These are phyloP conservation scores for Ceratopteris richardii DNA, from an alignment of 75 land plant genomes.

Conservation along the genomic window DNA sequence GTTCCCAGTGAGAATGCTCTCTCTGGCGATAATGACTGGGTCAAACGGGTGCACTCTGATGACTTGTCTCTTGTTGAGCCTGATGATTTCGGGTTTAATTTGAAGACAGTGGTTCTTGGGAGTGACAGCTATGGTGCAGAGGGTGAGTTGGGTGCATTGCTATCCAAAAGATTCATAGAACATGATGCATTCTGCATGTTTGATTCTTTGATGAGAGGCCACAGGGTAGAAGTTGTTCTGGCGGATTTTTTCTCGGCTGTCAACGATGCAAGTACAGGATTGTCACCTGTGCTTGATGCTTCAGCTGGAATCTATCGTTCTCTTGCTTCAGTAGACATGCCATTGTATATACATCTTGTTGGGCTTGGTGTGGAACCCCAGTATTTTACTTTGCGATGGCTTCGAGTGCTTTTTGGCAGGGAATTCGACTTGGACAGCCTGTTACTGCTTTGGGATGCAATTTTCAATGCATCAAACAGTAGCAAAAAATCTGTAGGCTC, in stretches of 20 bases:
- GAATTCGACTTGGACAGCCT: constrained; percentile 69
- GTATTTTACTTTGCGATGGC: constrained; percentile 83
- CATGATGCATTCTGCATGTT: constrained; percentile 94
- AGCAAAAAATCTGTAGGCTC: constrained; percentile 10
- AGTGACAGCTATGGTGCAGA: constrained; percentile 90
- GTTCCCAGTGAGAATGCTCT: neutral
- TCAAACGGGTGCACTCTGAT: neutral
- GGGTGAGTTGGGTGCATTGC: constrained; percentile 78
- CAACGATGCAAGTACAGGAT: constrained; percentile 22
- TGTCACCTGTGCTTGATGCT: constrained; percentile 73
- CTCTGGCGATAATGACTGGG: constrained; percentile 1
- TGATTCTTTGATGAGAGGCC: constrained; percentile 78
- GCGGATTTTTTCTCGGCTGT: constrained; percentile 57
- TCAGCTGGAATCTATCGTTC: constrained; percentile 67
- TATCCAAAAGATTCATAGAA: constrained; percentile 79
- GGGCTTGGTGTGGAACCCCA: constrained; percentile 95
- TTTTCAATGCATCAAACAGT: constrained; percentile 50
- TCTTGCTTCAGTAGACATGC: constrained; percentile 61
- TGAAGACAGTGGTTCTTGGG: constrained; percentile 49
- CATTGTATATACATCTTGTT: constrained; percentile 71
- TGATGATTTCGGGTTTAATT: constrained; percentile 46
- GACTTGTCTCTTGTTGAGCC: neutral
- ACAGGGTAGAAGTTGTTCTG: constrained; percentile 51
- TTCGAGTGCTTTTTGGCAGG: constrained; percentile 78
- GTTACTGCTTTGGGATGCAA: constrained; percentile 80